Evolutionary conservation across 768 basidiomycete species (phyloP).

Genomic region (Amanita muscaria): DNA sequence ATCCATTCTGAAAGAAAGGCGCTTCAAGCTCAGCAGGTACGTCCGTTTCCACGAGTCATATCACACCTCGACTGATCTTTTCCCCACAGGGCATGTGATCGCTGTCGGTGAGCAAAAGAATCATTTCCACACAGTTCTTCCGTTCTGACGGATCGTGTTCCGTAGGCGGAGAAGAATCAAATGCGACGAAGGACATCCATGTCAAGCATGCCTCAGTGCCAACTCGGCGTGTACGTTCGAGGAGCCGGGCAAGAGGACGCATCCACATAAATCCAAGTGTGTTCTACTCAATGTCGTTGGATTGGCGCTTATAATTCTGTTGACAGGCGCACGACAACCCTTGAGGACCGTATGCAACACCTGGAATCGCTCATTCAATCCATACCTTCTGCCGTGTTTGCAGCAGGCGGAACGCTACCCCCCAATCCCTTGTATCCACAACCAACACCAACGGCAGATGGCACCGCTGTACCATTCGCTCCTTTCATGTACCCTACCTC

Average conservation of each 20-base stretch:
- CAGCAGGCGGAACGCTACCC: conserved; percentile 40
- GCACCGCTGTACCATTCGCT: conserved; percentile 23
- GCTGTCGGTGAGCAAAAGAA: conserved; percentile 63
- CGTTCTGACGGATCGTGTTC: not conserved
- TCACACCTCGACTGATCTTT: too few relatives aligned
- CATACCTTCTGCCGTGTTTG: conserved; percentile 74
- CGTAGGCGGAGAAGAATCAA: conserved; percentile 73
- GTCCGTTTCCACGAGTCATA: too few relatives aligned
- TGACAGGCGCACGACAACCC: conserved; percentile 63
- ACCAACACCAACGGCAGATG: conserved; percentile 13
- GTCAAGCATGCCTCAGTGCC: conserved; percentile 79
- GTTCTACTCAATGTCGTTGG: conserved; percentile 19
- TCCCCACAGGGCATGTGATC: conserved; percentile 71
- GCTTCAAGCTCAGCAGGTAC: conserved; percentile 84
- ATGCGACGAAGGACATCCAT: conserved; percentile 85
- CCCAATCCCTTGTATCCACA: conserved; percentile 19
- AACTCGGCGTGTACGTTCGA: conserved; percentile 81
- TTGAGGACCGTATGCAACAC: conserved; percentile 86
- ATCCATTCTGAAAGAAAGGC: conserved; percentile 64
- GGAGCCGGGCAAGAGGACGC: conserved; percentile 77
- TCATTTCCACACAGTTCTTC: not conserved
- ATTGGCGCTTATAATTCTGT: not conserved
- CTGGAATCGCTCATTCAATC: conserved; percentile 79
- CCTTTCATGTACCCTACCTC: conserved; percentile 32
- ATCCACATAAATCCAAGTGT: conserved; percentile 85